A percentile compares a stretch with the other conserved stretches of the same genome.
These are phyloP conservation scores for Fusarium concolor DNA, from an alignment of 2,329 filamentous ascomycete genomes.

Conservation along the genomic window DNA sequence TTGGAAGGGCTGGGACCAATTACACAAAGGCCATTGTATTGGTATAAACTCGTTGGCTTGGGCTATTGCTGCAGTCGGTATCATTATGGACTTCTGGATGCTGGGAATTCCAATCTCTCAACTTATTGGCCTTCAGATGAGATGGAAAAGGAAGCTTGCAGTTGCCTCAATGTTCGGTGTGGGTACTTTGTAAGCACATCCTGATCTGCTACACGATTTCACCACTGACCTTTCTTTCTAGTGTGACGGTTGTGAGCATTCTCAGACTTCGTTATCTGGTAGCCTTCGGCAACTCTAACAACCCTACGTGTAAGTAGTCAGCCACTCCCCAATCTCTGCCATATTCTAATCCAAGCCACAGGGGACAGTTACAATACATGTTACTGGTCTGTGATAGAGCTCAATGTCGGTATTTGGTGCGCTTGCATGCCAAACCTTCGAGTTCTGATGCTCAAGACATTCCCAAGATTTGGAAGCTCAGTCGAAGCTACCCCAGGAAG, in stretches of 20 bases:
- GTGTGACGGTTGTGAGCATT: slow-evolving; percentile 17
- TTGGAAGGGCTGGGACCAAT: slow-evolving; percentile 15
- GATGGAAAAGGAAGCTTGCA: slow-evolving; percentile 17
- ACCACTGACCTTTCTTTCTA: not conserved
- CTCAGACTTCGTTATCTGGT: slow-evolving; percentile 4
- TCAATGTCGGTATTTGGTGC: slow-evolving; percentile 10
- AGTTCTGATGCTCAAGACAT: not conserved
- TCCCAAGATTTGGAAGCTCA: not conserved
- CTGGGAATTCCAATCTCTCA: slow-evolving; percentile 4
- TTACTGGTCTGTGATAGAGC: slow-evolving; percentile 19
- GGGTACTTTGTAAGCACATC: slow-evolving; percentile 1
- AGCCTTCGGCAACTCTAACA: slow-evolving; percentile 9
- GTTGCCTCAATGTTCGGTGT: slow-evolving; percentile 6
- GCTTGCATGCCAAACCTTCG: slow-evolving; percentile 12
- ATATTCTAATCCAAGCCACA: not conserved
- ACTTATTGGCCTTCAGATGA: not conserved
- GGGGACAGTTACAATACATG: slow-evolving; percentile 16
- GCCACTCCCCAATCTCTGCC: accelerated
- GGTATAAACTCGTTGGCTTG: slow-evolving; percentile 14
- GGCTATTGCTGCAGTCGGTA: slow-evolving; percentile 11
- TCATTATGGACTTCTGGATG: slow-evolving; percentile 10
- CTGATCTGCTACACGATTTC: accelerated
- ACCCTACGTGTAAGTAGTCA: slow-evolving; percentile 11
- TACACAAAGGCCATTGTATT: slow-evolving; percentile 11
- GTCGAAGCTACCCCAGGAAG: not conserved